These are phyloP conservation scores for Gillenia trifoliata DNA, from an alignment of 306 rosid genomes.

Conservation along the genomic window DNA sequence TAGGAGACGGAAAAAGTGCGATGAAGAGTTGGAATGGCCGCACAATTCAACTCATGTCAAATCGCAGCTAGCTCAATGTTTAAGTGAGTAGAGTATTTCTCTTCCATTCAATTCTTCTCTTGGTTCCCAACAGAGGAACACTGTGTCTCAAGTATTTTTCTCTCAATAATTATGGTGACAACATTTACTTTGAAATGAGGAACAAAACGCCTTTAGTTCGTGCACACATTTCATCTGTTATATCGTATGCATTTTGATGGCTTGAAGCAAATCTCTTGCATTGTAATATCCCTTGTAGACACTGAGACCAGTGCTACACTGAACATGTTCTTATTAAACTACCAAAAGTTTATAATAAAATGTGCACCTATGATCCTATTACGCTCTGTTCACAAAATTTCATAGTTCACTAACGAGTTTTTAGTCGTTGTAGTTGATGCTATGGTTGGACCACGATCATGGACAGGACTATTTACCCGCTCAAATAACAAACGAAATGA, in stretches of 20 bases:
- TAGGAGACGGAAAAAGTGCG: slow-evolving; percentile 60
- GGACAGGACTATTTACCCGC: slow-evolving; percentile 82
- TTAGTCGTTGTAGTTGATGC: slow-evolving; percentile 69
- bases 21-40: slow-evolving; percentile 68
- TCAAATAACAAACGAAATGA: slow-evolving; percentile 39
- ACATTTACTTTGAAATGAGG: background rate
- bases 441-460: slow-evolving; percentile 92
- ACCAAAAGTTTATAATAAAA: background rate
- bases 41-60: slow-evolving; percentile 71
- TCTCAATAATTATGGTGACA: background rate
- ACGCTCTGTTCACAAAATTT: background rate
- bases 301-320: background rate
- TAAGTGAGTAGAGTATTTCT: slow-evolving; percentile 49
- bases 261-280: background rate
- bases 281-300: background rate
- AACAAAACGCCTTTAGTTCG: background rate
- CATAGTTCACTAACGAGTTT: slow-evolving; percentile 23
- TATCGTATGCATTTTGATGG: background rate
- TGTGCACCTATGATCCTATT: background rate
- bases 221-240: background rate
- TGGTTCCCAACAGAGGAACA: background rate
- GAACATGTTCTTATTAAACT: background rate
- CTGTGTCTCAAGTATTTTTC: background rate
- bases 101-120: background rate
- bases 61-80: slow-evolving; percentile 78